Base-by-base conservation (phyloP, 495 filamentous ascomycete species). In the Xylaria nigripes region DNA sequence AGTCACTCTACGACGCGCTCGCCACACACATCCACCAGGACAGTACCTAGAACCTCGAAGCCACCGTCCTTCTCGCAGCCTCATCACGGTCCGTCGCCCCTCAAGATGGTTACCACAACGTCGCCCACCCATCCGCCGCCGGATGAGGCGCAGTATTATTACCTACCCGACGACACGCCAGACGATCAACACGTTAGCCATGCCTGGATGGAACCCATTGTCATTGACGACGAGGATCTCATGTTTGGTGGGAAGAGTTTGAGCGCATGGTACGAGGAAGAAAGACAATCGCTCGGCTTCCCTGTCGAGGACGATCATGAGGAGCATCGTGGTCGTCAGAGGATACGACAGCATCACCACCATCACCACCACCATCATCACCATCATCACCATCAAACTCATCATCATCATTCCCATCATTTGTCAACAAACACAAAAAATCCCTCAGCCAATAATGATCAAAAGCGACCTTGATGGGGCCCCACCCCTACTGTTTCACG, bases 191-290 rank as follows among this genome's bases (percentile, higher is more conserved):
- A 58, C 34, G 63, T 43, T 43, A 52, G 71, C 41, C 59, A 68
- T 12, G 56, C 72, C 13, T 81, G 78, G 78, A 70, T 73, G 68
- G 61, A 73, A 16, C 71, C 76, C 6, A 78, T 74, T 42, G 70
- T 72, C 45, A 81, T 81, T 61, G 76, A 81, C 24, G 78, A 81
- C 57, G 73, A 75, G 23, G 78, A 81, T 57, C 62, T 81, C 25
- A 81, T 70, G 69, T 81, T 80, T 49, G 76, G 76, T 38, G 78
- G 78, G 41, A 80, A 81, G 67, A 71, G 76, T 22, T 50, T 81
- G 36, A 77, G 76, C 62, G 60, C 74, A 9, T 77, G 76, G 69
- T 78, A 80, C 58, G 78, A 81, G 61, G 77, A 80, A 61, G 77
- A 79, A 44, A 61, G 72, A 10, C 67, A 66, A 42, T 58, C 67